Evolutionary conservation across 2,329 filamentous ascomycete genomes (phyloP), one percentile per base, ranked within the genome.

Genomic region (Intubia oerlemansii): DNA sequence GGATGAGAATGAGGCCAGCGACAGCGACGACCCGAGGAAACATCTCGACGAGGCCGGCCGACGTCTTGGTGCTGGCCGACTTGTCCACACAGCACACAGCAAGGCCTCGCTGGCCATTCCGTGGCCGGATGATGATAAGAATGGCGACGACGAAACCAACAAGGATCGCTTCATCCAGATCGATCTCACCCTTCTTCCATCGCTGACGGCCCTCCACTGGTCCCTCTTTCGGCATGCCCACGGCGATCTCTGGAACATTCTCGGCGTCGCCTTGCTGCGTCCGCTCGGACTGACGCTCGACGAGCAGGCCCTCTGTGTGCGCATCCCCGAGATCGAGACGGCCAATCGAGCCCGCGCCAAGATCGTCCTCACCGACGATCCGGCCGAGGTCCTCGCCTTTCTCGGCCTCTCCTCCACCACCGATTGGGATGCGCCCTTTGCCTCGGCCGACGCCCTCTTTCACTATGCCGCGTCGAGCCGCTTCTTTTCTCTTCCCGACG

Each of bases 151-250:
- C 19, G 10, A 18, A 27, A 2, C 32, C 37, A 5, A 37, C 46
- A 18, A 10, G 12, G 15, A 7, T 14, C 16, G 13, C 24, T 62
- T 57, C 40, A 59, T 79, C 5, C 79, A 88, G 39, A 54, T 85
- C 16, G 79, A 88, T 42, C 44, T 85, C 2, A 57, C 64, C 17
- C 44, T 72, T 15, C 68, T 59, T 32, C 39, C 41, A 2, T 51
- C 46, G 2, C 36, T 49, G 1, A 42, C 49, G 10, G 39, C 47
- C 30, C 57, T 63, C 36, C 52, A 56, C 17, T 85, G 77, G 76
- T 55, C 59, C 21, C 47, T 66, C 4, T 81, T 82, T 49, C 66
- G 66, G 38, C 57, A 73, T 22, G 62, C 66, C 1, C 78, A 85
- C 39, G 73, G 75, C n/a, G 78, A 85, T 39, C 32, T 68, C 1